Conservation (phyloP, 805 yeast genomes). For the Suhomyces sp. region DNA sequence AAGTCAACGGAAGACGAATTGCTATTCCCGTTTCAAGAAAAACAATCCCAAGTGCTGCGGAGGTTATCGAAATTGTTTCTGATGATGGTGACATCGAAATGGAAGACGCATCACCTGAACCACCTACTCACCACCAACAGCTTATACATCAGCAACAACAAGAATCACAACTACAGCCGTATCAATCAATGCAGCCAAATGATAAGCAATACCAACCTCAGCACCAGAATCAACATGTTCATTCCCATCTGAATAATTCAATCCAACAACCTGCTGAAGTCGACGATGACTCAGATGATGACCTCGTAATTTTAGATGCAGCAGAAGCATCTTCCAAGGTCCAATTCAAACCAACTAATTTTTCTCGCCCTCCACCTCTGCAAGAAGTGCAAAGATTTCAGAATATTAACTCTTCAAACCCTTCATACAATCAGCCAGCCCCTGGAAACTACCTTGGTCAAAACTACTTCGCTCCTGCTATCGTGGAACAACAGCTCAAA, state of each 20-base stretch:
- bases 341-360: slow-evolving; percentile 14
- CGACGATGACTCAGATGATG: slow-evolving; percentile 10
- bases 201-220: not conserved
- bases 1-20: too few species aligned
- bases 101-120: too few species aligned
- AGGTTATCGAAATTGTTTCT: too few species aligned
- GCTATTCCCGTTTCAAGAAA: too few species aligned
- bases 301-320: slow-evolving; percentile 11
- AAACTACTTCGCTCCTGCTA: slow-evolving; percentile 2
- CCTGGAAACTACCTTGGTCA: slow-evolving; percentile 10
- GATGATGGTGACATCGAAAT: too few species aligned
- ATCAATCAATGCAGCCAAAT: not conserved
- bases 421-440: slow-evolving; percentile 9
- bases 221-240: not conserved
- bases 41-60: too few species aligned
- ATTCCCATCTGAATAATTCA: not conserved
- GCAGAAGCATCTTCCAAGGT: slow-evolving; percentile 7
- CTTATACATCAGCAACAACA: too few species aligned
- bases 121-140: too few species aligned
- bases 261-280: not conserved
- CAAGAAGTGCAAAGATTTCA: too few species aligned
- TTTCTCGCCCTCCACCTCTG: slow-evolving; percentile 4
- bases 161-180: too few species aligned
- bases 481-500: slow-evolving; percentile 6
- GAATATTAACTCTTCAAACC: too few species aligned